A percentile compares a stretch with the other conserved stretches of the same genome.
Conservation (phyloP, 345 rosid species). For the Salix dunnii region DNA sequence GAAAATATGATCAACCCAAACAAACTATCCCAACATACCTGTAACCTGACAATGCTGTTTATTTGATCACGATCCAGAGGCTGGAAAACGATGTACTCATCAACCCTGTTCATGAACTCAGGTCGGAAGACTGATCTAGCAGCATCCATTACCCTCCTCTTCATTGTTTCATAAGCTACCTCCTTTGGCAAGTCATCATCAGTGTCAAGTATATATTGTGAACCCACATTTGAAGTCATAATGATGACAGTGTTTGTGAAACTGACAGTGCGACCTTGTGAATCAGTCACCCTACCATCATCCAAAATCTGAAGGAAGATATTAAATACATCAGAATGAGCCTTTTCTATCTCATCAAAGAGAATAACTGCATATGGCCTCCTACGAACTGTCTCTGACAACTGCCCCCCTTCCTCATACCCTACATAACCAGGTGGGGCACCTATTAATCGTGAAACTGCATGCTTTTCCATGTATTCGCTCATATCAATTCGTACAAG, state of each 20-base stretch:
- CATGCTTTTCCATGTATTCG: conserved; percentile 99
- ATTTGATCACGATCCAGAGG: conserved; percentile 84
- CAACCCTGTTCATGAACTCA: conserved; percentile 96
- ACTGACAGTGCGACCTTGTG: conserved; percentile 93
- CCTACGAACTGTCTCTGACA: conserved; percentile 86
- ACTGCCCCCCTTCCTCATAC: conserved; percentile 96
- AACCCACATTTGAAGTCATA: conserved; percentile 96
- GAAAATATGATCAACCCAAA: neutral
- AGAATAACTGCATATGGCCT: conserved; percentile 95
- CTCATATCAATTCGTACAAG: conserved; percentile 96
- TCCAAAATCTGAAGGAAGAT: conserved; percentile 96
- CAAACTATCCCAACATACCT: conserved; percentile 43
- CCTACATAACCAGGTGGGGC: conserved; percentile 99
- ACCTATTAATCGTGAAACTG: conserved; percentile 92
- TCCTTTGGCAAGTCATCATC: conserved; percentile 60
- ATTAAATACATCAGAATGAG: conserved; percentile 87
- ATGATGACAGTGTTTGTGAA: conserved; percentile 88
- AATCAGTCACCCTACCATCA: conserved; percentile 96
- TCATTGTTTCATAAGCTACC: conserved; percentile 69
- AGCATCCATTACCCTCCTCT: conserved; percentile 83
- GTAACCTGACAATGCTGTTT: conserved; percentile 73
- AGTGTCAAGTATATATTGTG: conserved; percentile 70
- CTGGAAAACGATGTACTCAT: conserved; percentile 98
- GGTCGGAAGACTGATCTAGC: conserved; percentile 97
- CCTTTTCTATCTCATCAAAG: conserved; percentile 98